These are phyloP conservation scores for Flaveria ramosissima DNA, from an alignment of 129 eudicot genomes.

Conservation along the genomic window DNA sequence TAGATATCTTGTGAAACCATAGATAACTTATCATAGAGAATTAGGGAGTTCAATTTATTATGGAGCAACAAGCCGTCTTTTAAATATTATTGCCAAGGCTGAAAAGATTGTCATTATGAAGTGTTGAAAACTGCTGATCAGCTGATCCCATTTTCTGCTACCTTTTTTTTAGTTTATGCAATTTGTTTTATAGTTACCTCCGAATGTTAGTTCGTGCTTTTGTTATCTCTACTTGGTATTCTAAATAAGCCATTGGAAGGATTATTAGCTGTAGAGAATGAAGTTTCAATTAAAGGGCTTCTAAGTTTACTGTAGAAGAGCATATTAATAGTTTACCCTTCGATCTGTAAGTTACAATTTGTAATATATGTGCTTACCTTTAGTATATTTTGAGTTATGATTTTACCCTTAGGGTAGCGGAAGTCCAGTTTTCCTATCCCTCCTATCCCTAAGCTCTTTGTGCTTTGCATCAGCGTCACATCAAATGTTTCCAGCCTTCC, in stretches of 20 bases:
- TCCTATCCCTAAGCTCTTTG: too few relatives aligned
- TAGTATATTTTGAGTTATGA: background rate
- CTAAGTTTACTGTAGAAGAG: background rate
- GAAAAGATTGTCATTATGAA: background rate
- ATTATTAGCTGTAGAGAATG: slow-evolving; percentile 2
- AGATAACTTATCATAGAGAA: background rate
- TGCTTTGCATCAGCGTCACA: too few relatives aligned
- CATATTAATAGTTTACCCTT: background rate
- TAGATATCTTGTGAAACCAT: background rate
- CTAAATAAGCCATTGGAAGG: slow-evolving; percentile 6
- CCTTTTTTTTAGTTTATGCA: background rate
- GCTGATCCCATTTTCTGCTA: background rate
- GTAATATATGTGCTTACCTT: background rate
- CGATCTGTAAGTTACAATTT: background rate
- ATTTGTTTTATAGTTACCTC: background rate
- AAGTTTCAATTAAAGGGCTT: background rate
- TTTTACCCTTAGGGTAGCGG: background rate
- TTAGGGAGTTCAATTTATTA: background rate
- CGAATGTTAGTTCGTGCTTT: slow-evolving; percentile 6
- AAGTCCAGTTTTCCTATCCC: too few relatives aligned
- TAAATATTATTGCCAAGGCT: background rate
- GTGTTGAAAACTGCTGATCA: background rate
- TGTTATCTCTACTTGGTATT: background rate
- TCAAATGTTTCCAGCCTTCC: too few relatives aligned
- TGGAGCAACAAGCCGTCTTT: background rate